These are phyloP conservation scores for Eremothecium coryli DNA, from an alignment of 1,139 yeast genomes.

Conservation along the genomic window DNA sequence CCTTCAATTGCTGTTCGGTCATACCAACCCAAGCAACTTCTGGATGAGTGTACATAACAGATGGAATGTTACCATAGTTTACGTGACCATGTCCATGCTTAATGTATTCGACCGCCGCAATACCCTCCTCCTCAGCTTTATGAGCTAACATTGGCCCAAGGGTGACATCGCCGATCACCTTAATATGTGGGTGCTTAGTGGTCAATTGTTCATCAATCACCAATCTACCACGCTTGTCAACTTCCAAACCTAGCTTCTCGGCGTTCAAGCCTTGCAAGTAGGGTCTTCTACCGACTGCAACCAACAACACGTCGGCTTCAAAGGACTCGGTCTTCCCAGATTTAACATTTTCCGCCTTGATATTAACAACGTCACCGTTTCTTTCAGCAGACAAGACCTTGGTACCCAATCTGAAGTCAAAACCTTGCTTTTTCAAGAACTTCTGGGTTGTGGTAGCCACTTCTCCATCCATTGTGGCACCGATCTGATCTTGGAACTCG, in stretches of 20 bases:
- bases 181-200: constrained; percentile 86
- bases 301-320: constrained; percentile 87
- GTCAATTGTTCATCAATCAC: constrained; percentile 91
- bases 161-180: constrained; percentile 97
- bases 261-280: constrained; percentile 83
- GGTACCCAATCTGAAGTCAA: constrained; percentile 85
- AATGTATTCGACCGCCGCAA: constrained; percentile 94
- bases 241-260: constrained; percentile 81
- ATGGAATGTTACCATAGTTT: constrained; percentile 94
- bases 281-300: constrained; percentile 99
- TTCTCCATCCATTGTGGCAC: constrained; percentile 97
- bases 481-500: constrained; percentile 84
- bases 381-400: constrained; percentile 82
- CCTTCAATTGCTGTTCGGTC: constrained; percentile 91
- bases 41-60: constrained; percentile 98
- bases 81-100: constrained; percentile 95
- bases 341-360: constrained; percentile 86
- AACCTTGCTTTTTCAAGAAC: constrained; percentile 86
- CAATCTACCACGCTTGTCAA: constrained; percentile 84
- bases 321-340: constrained; percentile 69
- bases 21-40: constrained; percentile 99
- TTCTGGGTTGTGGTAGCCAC: constrained; percentile 85
- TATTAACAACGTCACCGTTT: constrained; percentile 78
- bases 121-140: constrained; percentile 99
- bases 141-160: constrained; percentile 99